Evolutionary conservation across 2,329 filamentous ascomycete species (phyloP).

Genomic region (Sporothrix sp.): DNA sequence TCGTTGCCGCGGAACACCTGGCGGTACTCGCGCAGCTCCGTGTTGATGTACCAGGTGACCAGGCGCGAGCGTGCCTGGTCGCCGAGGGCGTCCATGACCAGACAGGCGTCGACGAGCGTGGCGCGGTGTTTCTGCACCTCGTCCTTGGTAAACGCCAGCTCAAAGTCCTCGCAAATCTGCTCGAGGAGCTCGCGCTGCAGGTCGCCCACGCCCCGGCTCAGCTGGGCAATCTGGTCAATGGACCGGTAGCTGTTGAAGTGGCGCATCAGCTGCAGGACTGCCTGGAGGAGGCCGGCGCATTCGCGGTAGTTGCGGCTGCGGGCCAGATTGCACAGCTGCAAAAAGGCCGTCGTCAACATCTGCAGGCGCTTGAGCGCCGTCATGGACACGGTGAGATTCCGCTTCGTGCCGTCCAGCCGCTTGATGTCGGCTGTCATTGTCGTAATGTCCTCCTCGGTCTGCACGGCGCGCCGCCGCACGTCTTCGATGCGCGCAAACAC

Average conservation of each 20-base stretch:
- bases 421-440: constrained; percentile 99
- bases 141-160: constrained; percentile 83
- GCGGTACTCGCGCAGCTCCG: constrained; percentile 86
- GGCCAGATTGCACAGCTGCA: constrained; percentile 76
- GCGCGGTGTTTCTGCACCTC: constrained; percentile 63
- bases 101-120: constrained; percentile 74
- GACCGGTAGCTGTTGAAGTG: constrained; percentile 98
- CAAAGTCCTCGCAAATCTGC: constrained; percentile 98
- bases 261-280: constrained; percentile 93
- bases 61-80: constrained; percentile 74
- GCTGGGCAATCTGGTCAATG: constrained; percentile 91
- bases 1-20: constrained; percentile 95
- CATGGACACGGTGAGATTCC: constrained; percentile 94
- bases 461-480: constrained; percentile 76
- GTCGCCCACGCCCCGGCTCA: constrained; percentile 87
- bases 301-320: constrained; percentile 87
- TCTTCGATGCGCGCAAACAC: constrained; percentile 93
- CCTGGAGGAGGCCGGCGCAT: constrained; percentile 86
- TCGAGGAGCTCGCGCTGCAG: constrained; percentile 86
- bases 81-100: constrained; percentile 89
- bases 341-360: constrained; percentile 99
- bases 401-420: constrained; percentile 89
- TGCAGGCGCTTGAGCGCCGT: constrained; percentile 92
- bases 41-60: constrained; percentile 97
- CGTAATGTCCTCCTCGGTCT: constrained; percentile 92